These are phyloP conservation scores for Solanum phureja DNA, from an alignment of 257 asterid genomes.

Conservation along the genomic window DNA sequence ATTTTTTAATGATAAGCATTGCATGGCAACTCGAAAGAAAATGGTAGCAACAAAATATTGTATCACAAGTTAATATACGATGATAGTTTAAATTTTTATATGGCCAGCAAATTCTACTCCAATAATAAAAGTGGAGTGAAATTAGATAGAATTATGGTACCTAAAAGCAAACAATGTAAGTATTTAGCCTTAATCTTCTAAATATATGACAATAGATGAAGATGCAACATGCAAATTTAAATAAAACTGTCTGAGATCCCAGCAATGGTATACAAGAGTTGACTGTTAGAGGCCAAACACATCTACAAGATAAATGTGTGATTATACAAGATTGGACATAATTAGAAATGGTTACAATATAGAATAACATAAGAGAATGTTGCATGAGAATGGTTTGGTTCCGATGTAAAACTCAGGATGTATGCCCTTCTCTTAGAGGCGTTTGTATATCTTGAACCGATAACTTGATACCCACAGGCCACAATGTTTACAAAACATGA, in stretches of 20 bases:
- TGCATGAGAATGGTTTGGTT: background rate
- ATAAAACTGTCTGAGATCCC: background rate
- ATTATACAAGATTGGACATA: background rate
- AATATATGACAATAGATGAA: background rate
- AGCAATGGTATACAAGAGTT: background rate
- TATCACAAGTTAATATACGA: background rate
- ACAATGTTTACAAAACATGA: background rate
- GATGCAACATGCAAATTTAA: background rate
- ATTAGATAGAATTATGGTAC: background rate
- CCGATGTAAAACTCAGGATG: background rate
- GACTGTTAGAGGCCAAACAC: background rate
- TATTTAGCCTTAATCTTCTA: background rate
- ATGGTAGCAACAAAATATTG: too few relatives aligned
- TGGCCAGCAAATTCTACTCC: background rate
- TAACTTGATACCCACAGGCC: background rate
- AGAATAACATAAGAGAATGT: background rate
- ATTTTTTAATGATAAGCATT: too few relatives aligned
- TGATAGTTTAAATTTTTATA: background rate
- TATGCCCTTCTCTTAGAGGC: background rate
- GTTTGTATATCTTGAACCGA: background rate
- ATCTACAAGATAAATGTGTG: background rate
- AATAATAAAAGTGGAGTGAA: background rate
- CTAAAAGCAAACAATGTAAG: background rate
- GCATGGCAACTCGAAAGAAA: too few relatives aligned
- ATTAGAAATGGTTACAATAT: background rate